Evolutionary conservation across 2,329 filamentous ascomycete genomes (phyloP), one percentile per base, ranked within the genome.

Genomic region (Fusarium circinatum): DNA sequence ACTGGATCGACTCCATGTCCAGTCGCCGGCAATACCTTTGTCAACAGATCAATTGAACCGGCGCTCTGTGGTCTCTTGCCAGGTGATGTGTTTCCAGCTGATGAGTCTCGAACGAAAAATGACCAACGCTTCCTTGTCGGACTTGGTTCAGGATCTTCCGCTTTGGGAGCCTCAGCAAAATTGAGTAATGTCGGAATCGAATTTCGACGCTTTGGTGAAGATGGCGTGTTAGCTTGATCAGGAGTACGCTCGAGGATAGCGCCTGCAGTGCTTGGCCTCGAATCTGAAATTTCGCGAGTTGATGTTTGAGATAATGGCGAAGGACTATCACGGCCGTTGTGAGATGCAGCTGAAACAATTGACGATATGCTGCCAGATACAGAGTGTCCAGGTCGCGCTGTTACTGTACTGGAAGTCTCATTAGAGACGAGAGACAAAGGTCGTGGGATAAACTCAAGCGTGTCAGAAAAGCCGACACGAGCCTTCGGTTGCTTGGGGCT

Each of bases 401-500:
- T 94, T 61, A 90, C 84, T 6, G 93, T 96, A 79, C 92, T 95
- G 51, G 94, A 92, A 0, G 94, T 94, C 80, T 96, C 94, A 26
- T 91, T 95, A 3, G 94, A 97, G 20, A 97, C 91, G 26, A 95
- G 86, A 5, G 95, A 98, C 24, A 97, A 83, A 1, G 95, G 95
- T 17, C 94, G 89, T 10, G 93, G 93, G 76, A 95, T 95, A 71
- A 93, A 95, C 80, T 97, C 94, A 34, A 97, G 86, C 17, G 90
- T 93, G 72, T 97, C 94, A 2, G 93, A 94, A 79, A 97, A 97
- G 2, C 93, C 93, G 51, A 97, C 94, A 18, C 93, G 87, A 47
- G 91, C 88, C 68, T 91, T 89, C 8, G 87, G 86, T 14, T 79
- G 78, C 56, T 76, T 78, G 20, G 71, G 67, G 36, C 74, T 74